Evolutionary conservation across 2,329 filamentous ascomycete species (phyloP).

Genomic region (Calycina herbarum): DNA sequence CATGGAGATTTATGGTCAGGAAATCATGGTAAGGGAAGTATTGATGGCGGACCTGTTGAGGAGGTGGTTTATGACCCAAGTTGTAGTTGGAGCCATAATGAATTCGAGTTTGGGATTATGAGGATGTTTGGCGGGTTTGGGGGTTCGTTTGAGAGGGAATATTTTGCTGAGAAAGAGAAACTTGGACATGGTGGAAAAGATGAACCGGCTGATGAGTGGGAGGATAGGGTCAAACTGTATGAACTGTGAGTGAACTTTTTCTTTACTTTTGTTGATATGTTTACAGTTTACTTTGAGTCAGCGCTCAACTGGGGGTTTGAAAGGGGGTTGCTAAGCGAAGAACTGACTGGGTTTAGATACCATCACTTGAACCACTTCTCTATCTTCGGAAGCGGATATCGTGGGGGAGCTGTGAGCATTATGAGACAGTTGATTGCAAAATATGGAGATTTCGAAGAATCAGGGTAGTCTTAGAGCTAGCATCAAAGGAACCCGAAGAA

Average conservation of each 20-base stretch:
- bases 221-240: slow-evolving; percentile 79
- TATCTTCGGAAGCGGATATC: slow-evolving; percentile 79
- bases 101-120: slow-evolving; percentile 95
- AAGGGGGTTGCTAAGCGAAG: not conserved
- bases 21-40: slow-evolving; percentile 69
- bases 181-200: slow-evolving; percentile 82
- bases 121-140: slow-evolving; percentile 93
- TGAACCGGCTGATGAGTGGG: slow-evolving; percentile 79
- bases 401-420: slow-evolving; percentile 72
- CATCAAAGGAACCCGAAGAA: not conserved
- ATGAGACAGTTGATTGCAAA: slow-evolving; percentile 74
- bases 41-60: slow-evolving; percentile 57
- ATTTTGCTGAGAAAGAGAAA: slow-evolving; percentile 74
- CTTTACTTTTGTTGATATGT: not conserved
- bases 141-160: slow-evolving; percentile 70
- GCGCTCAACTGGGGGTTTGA: too few relatives aligned
- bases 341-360: slow-evolving; percentile 53
- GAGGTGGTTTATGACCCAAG: slow-evolving; percentile 83
- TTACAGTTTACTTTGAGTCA: not conserved
- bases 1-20: slow-evolving; percentile 96
- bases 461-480: not conserved
- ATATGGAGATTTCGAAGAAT: slow-evolving; percentile 51
- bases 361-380: slow-evolving; percentile 79
- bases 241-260: slow-evolving; percentile 64
- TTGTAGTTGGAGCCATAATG: slow-evolving; percentile 79